Evolutionary conservation across 768 basidiomycete species (phyloP).

Genomic region (Kwoniella europaea): DNA sequence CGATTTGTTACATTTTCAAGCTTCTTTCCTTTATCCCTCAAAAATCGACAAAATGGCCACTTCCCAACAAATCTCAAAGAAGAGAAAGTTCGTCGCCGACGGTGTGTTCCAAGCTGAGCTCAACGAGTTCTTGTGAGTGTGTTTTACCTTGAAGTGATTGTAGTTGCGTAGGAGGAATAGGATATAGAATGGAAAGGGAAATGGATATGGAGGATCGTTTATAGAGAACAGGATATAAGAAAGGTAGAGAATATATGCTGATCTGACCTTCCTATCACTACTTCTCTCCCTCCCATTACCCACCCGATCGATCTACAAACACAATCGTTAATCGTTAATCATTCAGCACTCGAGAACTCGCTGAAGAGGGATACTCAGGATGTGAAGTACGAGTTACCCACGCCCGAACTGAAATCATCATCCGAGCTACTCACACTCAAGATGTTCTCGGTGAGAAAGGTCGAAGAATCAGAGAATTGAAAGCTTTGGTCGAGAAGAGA

Average conservation of each 20-base stretch:
- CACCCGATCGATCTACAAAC: not conserved
- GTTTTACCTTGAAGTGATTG: too few relatives aligned
- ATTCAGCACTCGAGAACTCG: constrained; percentile 72
- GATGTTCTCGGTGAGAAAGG: constrained; percentile 99
- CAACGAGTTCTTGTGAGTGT: constrained; percentile 91
- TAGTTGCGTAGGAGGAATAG: too few relatives aligned
- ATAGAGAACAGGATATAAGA: too few relatives aligned
- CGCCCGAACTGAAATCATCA: constrained; percentile 99
- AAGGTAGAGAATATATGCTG: not conserved
- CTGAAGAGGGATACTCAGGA: constrained; percentile 99
- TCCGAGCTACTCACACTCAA: constrained; percentile 95
- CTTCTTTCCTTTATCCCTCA: constrained; percentile 25
- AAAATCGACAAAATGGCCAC: constrained; percentile 52
- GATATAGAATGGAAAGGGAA: too few relatives aligned
- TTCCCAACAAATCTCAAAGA: constrained; percentile 77
- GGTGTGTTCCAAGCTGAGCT: constrained; percentile 99
- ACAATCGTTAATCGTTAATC: too few relatives aligned
- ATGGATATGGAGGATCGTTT: too few relatives aligned
- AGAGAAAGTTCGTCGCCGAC: constrained; percentile 95
- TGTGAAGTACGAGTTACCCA: constrained; percentile 99
- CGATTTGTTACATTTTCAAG: not conserved
- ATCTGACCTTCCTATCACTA: not conserved
- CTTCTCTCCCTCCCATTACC: not conserved
- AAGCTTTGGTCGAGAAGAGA: constrained; percentile 95
- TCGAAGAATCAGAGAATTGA: constrained; percentile 97